A percentile compares a stretch with the other conserved stretches of the same genome.
phyloP scores from a whole-genome alignment of 139 green algal genomes.

The Eudorina sp. region DNA sequence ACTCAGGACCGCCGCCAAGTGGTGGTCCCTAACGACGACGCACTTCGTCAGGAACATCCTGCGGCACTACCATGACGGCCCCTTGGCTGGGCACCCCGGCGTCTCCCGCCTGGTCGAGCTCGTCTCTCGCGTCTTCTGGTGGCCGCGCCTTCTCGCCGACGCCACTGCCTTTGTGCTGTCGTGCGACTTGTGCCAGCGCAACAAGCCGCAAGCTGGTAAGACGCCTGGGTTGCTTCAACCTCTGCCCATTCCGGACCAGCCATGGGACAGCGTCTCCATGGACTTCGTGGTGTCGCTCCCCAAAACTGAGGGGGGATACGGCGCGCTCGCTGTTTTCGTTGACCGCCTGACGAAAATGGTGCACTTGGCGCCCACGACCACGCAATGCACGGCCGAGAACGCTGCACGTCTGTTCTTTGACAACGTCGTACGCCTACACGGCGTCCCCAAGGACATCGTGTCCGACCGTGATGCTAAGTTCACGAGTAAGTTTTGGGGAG shows the following conservation, averaged over 20 bases:
- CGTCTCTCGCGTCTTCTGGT: conserved; percentile 42
- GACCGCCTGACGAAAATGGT: conserved; percentile 66
- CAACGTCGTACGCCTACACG: conserved; percentile 30
- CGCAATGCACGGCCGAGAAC: conserved; percentile 29
- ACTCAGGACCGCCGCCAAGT: neutral
- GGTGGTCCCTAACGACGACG: neutral
- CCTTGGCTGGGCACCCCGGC: conserved; percentile 14
- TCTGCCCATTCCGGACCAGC: neutral
- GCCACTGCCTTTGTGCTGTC: conserved; percentile 22
- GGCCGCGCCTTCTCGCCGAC: neutral
- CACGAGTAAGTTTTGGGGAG: conserved; percentile 43
- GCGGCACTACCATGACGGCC: neutral
- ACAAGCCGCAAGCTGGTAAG: neutral
- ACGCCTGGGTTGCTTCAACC: neutral
- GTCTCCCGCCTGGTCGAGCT: neutral
- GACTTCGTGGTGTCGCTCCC: neutral
- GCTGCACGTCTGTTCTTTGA: conserved; percentile 47
- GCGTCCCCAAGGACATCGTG: conserved; percentile 20
- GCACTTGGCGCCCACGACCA: conserved; percentile 44
- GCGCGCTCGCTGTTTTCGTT: conserved; percentile 61
- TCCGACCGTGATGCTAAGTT: conserved; percentile 46
- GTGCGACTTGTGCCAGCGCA: conserved; percentile 48
- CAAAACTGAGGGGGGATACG: conserved; percentile 28
- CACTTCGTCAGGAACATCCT: neutral
- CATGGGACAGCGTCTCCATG: conserved; percentile 2